Evolutionary conservation across 2,329 filamentous ascomycete species (phyloP).

Genomic region (Pestalotiopsis sp.): DNA sequence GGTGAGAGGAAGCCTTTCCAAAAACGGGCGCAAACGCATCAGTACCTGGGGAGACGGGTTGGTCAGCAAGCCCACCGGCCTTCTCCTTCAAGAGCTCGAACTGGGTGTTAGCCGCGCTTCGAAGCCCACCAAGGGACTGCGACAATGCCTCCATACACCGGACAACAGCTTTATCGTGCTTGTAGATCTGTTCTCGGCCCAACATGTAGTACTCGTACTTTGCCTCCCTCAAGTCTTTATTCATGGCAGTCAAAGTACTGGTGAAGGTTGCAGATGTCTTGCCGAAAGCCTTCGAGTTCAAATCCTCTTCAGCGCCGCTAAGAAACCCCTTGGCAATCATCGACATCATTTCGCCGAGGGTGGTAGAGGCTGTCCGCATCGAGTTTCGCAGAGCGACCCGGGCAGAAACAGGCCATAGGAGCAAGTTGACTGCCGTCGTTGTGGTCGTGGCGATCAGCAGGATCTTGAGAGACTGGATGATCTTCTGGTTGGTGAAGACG

Average conservation of each 20-base stretch:
- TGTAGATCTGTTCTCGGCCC: conserved; percentile 77
- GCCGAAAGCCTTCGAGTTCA: conserved; percentile 66
- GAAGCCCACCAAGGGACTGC: conserved; percentile 85
- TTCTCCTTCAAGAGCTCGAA: conserved; percentile 78
- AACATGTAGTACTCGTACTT: conserved; percentile 86
- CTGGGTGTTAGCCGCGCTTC: conserved; percentile 86
- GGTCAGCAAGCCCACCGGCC: conserved; percentile 30
- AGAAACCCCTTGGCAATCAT: conserved; percentile 82
- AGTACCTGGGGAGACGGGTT: conserved; percentile 30
- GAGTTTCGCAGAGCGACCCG: conserved; percentile 71
- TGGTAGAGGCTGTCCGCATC: conserved; percentile 71
- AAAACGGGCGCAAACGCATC: conserved; percentile 24
- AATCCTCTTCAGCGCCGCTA: conserved; percentile 76
- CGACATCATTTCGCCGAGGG: conserved; percentile 78
- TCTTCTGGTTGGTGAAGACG: conserved; percentile 78
- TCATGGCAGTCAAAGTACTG: conserved; percentile 67
- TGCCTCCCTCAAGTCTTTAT: conserved; percentile 78
- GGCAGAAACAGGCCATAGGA: conserved; percentile 78
- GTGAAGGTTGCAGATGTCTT: conserved; percentile 64
- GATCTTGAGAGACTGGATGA: conserved; percentile 81
- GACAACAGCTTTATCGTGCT: conserved; percentile 75
- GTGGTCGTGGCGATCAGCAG: conserved; percentile 74
- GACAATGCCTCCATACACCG: conserved; percentile 82
- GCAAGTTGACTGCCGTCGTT: conserved; percentile 72
- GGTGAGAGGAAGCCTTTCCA: conserved; percentile 20